Evolutionary conservation across 495 filamentous ascomycete genomes (phyloP), one percentile per base, ranked within the genome.

Genomic region (Hypoxylon subgilvum): DNA sequence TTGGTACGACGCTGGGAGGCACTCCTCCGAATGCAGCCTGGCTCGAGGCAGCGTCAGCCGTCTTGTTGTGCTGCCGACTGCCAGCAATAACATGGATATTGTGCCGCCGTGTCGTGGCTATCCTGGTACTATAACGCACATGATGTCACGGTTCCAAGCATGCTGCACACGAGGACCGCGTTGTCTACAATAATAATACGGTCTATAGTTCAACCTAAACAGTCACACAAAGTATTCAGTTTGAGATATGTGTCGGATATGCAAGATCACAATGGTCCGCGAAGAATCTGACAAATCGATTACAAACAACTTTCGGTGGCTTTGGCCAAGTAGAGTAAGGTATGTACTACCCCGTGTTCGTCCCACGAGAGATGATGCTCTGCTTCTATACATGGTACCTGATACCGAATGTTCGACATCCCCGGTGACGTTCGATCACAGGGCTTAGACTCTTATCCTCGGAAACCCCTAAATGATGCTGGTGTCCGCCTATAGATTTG

Each of bases 21-120:
- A 18, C 55, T 55, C 57, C 63, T 67, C 63, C 66, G 58, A 67
- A 57, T 63, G 62, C 59, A 52, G 46, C 31, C 59, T 31, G 58
- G 66, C 52, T 61, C 44, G 23, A 46, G 19, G 61, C 66, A 65
- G 48, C 46, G 45, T 39, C 40, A 52, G 44, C 50, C 31, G 23
- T 54, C 57, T 51, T 57, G 51, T n/a, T 30, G 38, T 25, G 47
- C 36, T 43, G 27, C 40, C 41, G 47, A 47, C 52, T 41, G 16
- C 18, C 27, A 30, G 18, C 7, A 54, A 13, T 12, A 16, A 41
- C 52, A 30, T 41, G 36, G 25, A 25, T 23, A 47, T 23, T 52
- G 43, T 51, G 39, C 36, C 28, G 34, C 47, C 52, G 35, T 57
- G 47, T 53, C 40, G 28, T 40, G 25, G 31, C 46, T 50, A 35